Conservation (phyloP, 805 yeast genomes). For the Candida multigemmis region DNA sequence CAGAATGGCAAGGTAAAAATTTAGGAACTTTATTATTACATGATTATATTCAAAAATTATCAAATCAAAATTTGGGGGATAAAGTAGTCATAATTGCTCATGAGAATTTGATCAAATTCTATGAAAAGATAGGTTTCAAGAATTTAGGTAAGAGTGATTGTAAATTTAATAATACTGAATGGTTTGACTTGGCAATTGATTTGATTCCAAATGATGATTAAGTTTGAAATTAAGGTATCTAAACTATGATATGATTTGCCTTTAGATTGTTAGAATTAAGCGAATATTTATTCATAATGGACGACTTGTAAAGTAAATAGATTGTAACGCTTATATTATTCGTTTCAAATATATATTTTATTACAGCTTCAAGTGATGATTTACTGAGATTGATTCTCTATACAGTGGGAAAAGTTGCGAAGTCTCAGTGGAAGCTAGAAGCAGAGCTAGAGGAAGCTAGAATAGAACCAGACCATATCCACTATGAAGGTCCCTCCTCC, state of each 20-base stretch:
- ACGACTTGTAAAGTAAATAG: not conserved
- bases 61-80: conserved; percentile 80
- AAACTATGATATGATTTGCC: not conserved
- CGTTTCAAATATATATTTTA: not conserved
- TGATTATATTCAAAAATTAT: conserved; percentile 84
- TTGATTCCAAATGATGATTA: conserved; percentile 35
- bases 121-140: conserved; percentile 72
- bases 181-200: conserved; percentile 52
- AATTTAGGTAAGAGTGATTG: conserved; percentile 59
- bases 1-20: conserved; percentile 71
- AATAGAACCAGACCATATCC: conserved; percentile 1
- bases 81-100: conserved; percentile 69
- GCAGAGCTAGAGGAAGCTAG: conserved; percentile 1
- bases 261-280: not conserved
- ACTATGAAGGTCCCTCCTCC: conserved; percentile 26
- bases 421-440: conserved; percentile 1
- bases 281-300: not conserved
- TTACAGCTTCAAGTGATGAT: not conserved
- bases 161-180: conserved; percentile 45
- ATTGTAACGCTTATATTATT: conserved; percentile 1
- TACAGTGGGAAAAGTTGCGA: not conserved
- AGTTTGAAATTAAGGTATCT: not conserved
- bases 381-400: not conserved
- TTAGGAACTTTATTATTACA: conserved; percentile 76
- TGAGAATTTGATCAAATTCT: conserved; percentile 60